Evolutionary conservation across 192 early-diverging fungal genomes (phyloP).

Genomic region (Geranomyces michiganensis): DNA sequence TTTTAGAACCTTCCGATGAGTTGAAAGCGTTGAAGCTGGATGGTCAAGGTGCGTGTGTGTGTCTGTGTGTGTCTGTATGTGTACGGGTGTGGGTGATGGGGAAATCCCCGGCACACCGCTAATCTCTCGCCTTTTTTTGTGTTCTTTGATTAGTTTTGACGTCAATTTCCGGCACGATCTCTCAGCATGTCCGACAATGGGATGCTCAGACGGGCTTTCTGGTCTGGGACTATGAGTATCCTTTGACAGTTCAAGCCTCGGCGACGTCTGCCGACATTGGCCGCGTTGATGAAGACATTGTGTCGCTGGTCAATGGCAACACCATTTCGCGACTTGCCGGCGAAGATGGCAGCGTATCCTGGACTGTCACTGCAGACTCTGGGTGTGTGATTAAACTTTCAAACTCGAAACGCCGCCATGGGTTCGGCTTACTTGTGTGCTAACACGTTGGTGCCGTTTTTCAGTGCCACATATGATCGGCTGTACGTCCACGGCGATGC

Average conservation of each 20-base stretch:
- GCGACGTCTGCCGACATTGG: constrained; percentile 16
- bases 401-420: not conserved
- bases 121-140: not conserved
- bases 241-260: constrained; percentile 16
- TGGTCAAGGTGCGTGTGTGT: constrained; percentile 1
- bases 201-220: constrained; percentile 48
- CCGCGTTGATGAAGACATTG: constrained; percentile 15
- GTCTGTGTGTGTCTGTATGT: too few relatives aligned
- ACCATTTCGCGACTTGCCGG: constrained; percentile 6
- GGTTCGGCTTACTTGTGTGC: not conserved
- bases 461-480: not conserved
- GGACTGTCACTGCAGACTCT: constrained; percentile 1
- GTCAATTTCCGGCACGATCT: constrained; percentile 40
- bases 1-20: constrained; percentile 59
- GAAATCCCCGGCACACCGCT: too few relatives aligned
- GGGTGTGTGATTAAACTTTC: constrained; percentile 11
- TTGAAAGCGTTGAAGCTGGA: constrained; percentile 48
- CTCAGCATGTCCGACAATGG: constrained; percentile 50
- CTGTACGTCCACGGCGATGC: not conserved
- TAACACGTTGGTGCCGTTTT: not conserved
- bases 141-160: constrained; percentile 30
- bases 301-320: constrained; percentile 20
- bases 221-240: constrained; percentile 44
- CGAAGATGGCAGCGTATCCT: constrained; percentile 18
- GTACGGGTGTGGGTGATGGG: too few relatives aligned